Conservation (phyloP, 2,329 filamentous ascomycete species). For the Neospermospora avenae region DNA sequence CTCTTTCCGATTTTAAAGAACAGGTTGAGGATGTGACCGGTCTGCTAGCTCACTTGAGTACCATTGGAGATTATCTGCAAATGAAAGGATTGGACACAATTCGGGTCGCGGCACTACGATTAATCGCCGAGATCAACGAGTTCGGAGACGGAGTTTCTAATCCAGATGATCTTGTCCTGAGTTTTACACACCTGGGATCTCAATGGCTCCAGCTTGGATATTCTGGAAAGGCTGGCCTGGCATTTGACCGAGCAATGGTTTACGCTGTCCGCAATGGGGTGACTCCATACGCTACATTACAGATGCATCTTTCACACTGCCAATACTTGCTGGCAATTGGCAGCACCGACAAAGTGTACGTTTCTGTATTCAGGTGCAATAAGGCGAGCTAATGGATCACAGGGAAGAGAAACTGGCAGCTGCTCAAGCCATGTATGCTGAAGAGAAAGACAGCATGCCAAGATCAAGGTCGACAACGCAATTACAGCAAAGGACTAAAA, state of each 20-base stretch:
- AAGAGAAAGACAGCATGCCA: slow-evolving; percentile 25
- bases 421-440: slow-evolving; percentile 28
- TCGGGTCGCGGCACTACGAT: slow-evolving; percentile 46
- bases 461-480: slow-evolving; percentile 16
- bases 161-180: slow-evolving; percentile 41
- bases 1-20: slow-evolving; percentile 40
- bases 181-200: slow-evolving; percentile 42
- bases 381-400: slow-evolving; percentile 15
- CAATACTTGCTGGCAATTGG: slow-evolving; percentile 71
- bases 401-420: slow-evolving; percentile 32
- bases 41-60: slow-evolving; percentile 49
- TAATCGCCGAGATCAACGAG: slow-evolving; percentile 47
- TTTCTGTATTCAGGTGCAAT: slow-evolving; percentile 27
- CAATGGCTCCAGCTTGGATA: slow-evolving; percentile 60
- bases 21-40: slow-evolving; percentile 48
- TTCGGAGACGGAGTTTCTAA: slow-evolving; percentile 40
- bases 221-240: slow-evolving; percentile 52
- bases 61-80: slow-evolving; percentile 53
- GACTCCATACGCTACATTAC: slow-evolving; percentile 45
- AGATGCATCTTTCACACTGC: slow-evolving; percentile 67
- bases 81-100: slow-evolving; percentile 52
- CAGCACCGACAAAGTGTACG: slow-evolving; percentile 57
- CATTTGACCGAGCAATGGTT: slow-evolving; percentile 57
- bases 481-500: slow-evolving; percentile 25
- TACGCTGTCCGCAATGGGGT: slow-evolving; percentile 41